phyloP scores from a whole-genome alignment of 306 rosid genomes.

The Prunus kanzakura region DNA sequence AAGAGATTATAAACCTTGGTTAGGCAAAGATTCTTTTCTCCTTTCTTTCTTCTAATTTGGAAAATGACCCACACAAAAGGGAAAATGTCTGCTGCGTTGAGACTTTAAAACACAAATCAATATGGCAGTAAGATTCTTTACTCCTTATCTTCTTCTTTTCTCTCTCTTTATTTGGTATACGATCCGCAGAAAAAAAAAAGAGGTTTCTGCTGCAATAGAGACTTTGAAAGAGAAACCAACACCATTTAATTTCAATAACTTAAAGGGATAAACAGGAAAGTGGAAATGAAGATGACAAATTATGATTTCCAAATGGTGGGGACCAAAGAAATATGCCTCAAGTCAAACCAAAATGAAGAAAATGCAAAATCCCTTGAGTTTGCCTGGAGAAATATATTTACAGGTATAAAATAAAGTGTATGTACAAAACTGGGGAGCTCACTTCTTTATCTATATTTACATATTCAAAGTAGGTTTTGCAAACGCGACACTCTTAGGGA shows the following conservation, averaged over 20 bases:
- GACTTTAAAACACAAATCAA: background rate
- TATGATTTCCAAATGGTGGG: background rate
- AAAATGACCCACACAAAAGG: background rate
- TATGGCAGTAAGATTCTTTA: background rate
- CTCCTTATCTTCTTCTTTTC: background rate
- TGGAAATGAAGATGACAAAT: background rate
- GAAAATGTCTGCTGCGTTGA: background rate
- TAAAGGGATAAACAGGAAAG: background rate
- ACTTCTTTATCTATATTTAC: constrained; percentile 14
- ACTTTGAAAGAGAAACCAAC: background rate
- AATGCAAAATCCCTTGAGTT: background rate
- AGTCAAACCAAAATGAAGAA: too few relatives aligned
- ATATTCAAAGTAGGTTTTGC: constrained; percentile 35
- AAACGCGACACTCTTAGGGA: constrained; percentile 76
- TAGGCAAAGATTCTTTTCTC: background rate
- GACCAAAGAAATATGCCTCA: background rate
- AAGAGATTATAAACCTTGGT: background rate
- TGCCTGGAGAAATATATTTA: background rate
- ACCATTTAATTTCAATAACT: background rate
- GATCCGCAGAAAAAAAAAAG: background rate
- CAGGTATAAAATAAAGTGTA: background rate
- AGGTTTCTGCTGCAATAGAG: background rate
- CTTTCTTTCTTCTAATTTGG: background rate
- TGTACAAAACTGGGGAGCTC: constrained; percentile 16
- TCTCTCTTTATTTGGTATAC: background rate